Evolutionary conservation across 2,329 filamentous ascomycete genomes (phyloP), one percentile per base, ranked within the genome.

Genomic region (Paraconiothyrium brasiliense): DNA sequence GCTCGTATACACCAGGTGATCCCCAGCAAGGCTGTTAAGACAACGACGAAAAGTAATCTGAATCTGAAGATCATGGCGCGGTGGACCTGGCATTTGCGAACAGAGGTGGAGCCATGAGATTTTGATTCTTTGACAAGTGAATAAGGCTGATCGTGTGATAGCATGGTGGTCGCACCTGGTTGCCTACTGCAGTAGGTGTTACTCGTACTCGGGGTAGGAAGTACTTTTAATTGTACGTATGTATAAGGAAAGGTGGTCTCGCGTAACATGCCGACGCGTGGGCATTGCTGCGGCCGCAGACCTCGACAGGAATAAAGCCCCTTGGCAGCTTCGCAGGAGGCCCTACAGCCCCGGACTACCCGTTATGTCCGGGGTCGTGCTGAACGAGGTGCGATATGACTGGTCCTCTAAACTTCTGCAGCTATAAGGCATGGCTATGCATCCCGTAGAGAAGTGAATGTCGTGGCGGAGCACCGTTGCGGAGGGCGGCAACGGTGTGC

Each of bases 21-120:
- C 14, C 39, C 39, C 14, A 55, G 27, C 24, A 55, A 44, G 30
- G 27, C 9, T 14, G n/a, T 13, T 8, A 35, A 16, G 3, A 39
- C 9, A 16, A 49, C 32, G 1, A 48, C 54, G 13, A 44, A 57
- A 1, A 57, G 13, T 13, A 49, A 20, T n/a, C 54, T 35, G 32
- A 48, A 48, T n/a, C 39, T 47, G 8, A 57, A 22, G 14, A 48
- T 48, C 46, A 49, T 48, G 7, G 43, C 41, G 46, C 32, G 44
- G 44, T n/a, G 8, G 32, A 10, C 0, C 16, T 37, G 13, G 9
- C 11, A 6, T 2, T 32, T 34, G 8, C 20, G 44, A 39, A 34
- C 10, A n/a, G 9, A 22, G 30, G 14, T 34, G 24, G 52, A n/a
- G 2, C 10, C 20, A n/a, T 54, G 37, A n/a, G 35, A 1, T 24